Evolutionary conservation across 306 rosid species (phyloP), one percentile per base, ranked within the genome.

Genomic region (Trifolium fragiferum): DNA sequence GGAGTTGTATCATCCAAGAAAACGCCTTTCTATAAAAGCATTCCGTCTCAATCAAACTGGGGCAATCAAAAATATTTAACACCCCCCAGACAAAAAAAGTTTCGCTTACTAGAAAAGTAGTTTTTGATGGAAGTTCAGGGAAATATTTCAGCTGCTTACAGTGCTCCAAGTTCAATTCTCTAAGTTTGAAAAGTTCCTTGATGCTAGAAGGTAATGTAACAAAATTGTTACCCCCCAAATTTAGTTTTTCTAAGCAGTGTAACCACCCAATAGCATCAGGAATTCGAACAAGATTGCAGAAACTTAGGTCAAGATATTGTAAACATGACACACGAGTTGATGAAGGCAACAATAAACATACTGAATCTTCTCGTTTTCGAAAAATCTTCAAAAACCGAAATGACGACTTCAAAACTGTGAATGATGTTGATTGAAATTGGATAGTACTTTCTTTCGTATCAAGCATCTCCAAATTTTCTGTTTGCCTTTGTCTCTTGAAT

Each of bases 181-280:
- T 18, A 16, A 76, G 80, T 33, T 19, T 68, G 62, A 62, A 30
- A 44, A 76, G 75, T 20, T 76, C 40, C 15, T 44, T 76, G 7
- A 76, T 44, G 61, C 8, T 6, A 35, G 40, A 43, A 43, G 80
- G 81, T 7, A 76, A 9, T 19, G 40, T 14, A 47, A 44, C 62
- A 58, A 76, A 58, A 5, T 44, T 20, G 37, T 76, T 76, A 0
- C 75, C 81, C 18, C 43, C 60, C 49, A 77, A 44, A 4, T 77
- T 8, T 59, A 77, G 20, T n/a, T n/a, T n/a, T 6, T 18, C 62
- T 46, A 77, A 46, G 71, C 9, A 13, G 18, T 35, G 37, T 40
- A 68, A 58, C 14, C 8, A 20, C 32, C 81, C 63, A 58, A 77
- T 59, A 19, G 70, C 50, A 68, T 59, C 16, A 13, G 81, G 81